Percentiles rank a stretch among this genome's conserved stretches.
Conservation (phyloP, 805 yeast species). For the Starmerella floris region DNA sequence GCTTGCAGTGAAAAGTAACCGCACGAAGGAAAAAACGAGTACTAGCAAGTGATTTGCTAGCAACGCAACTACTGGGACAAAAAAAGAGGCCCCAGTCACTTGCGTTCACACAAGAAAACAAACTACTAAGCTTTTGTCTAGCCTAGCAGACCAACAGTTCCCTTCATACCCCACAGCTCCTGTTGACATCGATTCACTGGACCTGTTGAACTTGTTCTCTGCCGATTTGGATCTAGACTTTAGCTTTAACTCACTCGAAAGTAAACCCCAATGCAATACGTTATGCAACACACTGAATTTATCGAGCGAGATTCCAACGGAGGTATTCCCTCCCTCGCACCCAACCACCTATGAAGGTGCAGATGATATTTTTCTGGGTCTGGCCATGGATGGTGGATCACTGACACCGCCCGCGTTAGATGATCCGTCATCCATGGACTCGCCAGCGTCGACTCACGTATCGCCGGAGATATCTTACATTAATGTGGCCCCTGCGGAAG, state of each 20-base stretch:
- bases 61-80: background rate
- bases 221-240: constrained; percentile 4
- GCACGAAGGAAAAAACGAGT: background rate
- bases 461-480: background rate
- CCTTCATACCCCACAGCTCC: constrained; percentile 13
- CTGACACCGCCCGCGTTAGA: background rate
- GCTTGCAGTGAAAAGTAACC: too few relatives aligned
- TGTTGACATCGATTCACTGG: background rate
- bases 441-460: background rate
- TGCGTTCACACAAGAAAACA: background rate
- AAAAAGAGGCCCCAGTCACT: background rate
- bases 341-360: too few relatives aligned
- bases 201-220: constrained; percentile 15
- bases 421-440: background rate
- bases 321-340: too few relatives aligned
- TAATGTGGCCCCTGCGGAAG: background rate
- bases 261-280: too few relatives aligned
- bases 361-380: background rate
- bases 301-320: too few relatives aligned
- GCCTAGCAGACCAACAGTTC: constrained; percentile 9
- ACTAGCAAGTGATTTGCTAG: too few relatives aligned
- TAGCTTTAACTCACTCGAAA: background rate
- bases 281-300: too few relatives aligned
- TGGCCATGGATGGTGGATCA: too few relatives aligned
- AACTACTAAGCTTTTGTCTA: constrained; percentile 8